Percentiles rank a stretch among this genome's conserved stretches.
Conservation (phyloP, 768 basidiomycete species). For the Phylloporus arenicola region DNA sequence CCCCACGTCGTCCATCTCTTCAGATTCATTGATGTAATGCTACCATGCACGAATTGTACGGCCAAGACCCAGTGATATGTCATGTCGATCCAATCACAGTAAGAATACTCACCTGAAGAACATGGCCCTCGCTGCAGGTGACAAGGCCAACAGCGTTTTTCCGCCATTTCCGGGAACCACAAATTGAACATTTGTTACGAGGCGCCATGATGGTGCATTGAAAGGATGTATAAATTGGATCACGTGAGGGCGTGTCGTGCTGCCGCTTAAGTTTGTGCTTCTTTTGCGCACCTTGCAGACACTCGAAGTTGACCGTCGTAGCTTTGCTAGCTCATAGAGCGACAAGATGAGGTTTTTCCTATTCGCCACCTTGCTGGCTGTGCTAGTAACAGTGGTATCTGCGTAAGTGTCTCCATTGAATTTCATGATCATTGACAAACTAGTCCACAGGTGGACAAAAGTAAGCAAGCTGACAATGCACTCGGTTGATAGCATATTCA, state of each 20-base stretch:
- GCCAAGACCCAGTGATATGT: not conserved
- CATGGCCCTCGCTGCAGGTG: constrained; percentile 87
- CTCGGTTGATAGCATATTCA: constrained; percentile 5
- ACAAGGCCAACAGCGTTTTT: constrained; percentile 80
- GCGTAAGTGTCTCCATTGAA: constrained; percentile 41
- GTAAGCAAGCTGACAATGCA: constrained; percentile 29
- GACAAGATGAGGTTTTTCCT: constrained; percentile 45
- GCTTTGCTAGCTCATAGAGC: not conserved
- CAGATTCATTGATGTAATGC: constrained; percentile 81
- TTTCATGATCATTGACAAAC: not conserved
- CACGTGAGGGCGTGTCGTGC: constrained; percentile 10
- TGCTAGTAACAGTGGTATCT: constrained; percentile 46
- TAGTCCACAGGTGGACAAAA: constrained; percentile 61
- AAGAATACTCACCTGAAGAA: constrained; percentile 61
- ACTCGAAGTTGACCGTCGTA: not conserved
- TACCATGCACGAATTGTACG: constrained; percentile 24
- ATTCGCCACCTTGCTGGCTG: constrained; percentile 44
- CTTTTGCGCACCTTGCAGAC: not conserved
- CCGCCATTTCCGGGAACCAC: constrained; percentile 83
- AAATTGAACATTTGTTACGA: constrained; percentile 64
- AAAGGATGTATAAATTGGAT: not conserved
- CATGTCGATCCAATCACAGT: not conserved
- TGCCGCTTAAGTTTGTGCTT: not conserved
- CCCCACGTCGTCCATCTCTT: constrained; percentile 59
- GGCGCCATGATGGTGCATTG: constrained; percentile 41